Conservation (phyloP, 139 green algal genomes). For the Chlamydomonas eustigma region DNA sequence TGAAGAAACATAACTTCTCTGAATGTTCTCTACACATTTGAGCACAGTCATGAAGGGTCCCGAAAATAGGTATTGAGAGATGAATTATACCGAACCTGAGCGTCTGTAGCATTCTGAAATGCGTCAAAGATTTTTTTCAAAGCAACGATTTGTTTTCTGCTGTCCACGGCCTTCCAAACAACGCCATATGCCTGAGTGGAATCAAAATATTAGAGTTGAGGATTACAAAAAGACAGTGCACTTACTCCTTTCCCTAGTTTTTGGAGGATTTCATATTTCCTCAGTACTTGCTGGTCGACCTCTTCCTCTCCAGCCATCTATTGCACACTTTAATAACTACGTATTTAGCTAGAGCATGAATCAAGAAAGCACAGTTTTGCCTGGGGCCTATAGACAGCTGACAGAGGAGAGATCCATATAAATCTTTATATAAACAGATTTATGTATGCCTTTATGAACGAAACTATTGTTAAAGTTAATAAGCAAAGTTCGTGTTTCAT, state of each 20-base stretch:
- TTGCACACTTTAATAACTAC: too few relatives aligned
- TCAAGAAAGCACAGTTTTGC: too few relatives aligned
- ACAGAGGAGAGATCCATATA: too few relatives aligned
- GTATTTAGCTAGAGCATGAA: too few relatives aligned
- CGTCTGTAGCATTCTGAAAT: constrained; percentile 96
- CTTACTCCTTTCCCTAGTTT: constrained; percentile 89
- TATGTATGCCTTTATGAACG: too few relatives aligned
- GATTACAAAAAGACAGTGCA: not conserved
- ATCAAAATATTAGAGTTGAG: not conserved
- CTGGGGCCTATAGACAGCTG: too few relatives aligned
- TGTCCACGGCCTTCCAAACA: constrained; percentile 93
- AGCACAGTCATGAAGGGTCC: not conserved
- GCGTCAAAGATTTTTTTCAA: constrained; percentile 99
- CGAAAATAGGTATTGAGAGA: not conserved
- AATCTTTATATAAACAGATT: too few relatives aligned
- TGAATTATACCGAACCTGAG: constrained; percentile 62
- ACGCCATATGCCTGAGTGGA: constrained; percentile 93
- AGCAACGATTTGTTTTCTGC: constrained; percentile 82
- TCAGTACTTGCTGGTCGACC: constrained; percentile 89
- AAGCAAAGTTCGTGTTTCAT: too few relatives aligned
- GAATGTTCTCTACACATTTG: constrained; percentile 84
- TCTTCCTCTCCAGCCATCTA: constrained; percentile 69
- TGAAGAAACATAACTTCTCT: constrained; percentile 98
- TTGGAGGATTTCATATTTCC: constrained; percentile 90
- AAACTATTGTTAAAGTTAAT: too few relatives aligned